Percentiles rank a stretch among this genome's conserved stretches.
phyloP scores from a whole-genome alignment of 208 protist species.

The Leishmania major region DNA sequence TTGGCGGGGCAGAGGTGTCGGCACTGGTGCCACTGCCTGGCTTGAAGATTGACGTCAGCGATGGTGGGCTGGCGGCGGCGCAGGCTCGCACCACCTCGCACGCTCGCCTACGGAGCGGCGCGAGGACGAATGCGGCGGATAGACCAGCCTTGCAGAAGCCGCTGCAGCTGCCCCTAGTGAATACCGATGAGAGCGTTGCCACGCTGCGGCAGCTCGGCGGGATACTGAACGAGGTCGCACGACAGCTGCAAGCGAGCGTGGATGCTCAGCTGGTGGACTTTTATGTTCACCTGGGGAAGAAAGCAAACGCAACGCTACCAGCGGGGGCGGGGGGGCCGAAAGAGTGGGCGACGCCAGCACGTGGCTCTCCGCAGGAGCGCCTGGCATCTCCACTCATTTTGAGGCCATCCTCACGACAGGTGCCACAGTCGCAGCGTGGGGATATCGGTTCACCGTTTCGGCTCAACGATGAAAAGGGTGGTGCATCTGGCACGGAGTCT shows the following conservation, averaged over 20 bases:
- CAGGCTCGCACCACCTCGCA: not conserved
- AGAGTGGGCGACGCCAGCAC: conserved; percentile 16
- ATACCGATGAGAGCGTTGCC: conserved; percentile 19
- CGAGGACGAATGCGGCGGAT: not conserved
- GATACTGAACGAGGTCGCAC: conserved; percentile 25
- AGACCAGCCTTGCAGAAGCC: not conserved
- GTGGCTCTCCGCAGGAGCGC: conserved; percentile 1
- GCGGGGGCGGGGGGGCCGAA: conserved; percentile 5
- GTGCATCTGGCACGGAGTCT: too few relatives aligned
- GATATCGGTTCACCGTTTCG: not conserved
- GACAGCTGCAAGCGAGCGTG: conserved; percentile 35
- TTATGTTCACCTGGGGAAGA: conserved; percentile 57
- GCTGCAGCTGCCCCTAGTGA: conserved; percentile 16
- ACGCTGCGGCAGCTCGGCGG: conserved; percentile 42
- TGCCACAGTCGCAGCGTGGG: not conserved
- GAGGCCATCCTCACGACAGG: not conserved
- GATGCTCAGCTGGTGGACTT: conserved; percentile 65
- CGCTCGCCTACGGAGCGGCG: not conserved
- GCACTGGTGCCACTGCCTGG: not conserved
- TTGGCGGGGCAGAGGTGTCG: not conserved
- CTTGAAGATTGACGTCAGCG: not conserved
- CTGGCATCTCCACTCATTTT: conserved; percentile 10
- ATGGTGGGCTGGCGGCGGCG: too few relatives aligned
- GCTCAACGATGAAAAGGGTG: not conserved
- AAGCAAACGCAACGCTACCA: conserved; percentile 31